Evolutionary conservation across 208 protist genomes (phyloP), one percentile per base, ranked within the genome.

Genomic region (Blastocrithidia nonstop): DNA sequence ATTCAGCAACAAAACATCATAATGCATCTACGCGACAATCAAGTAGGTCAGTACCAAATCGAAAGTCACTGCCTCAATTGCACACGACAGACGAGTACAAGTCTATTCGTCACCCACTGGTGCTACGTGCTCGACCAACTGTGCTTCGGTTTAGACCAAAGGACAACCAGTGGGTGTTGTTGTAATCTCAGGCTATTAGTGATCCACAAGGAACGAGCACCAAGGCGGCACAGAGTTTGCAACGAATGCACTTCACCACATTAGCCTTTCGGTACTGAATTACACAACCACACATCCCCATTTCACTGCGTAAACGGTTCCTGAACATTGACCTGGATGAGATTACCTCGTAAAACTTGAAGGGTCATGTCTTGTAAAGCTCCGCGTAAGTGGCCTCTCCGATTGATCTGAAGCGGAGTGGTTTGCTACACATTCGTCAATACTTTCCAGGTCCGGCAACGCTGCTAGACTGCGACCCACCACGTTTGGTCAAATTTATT

Each of bases 91-190:
- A 23, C 44, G 11, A 29, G 4, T 20, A 9, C 36, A 54, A 16
- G 23, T 35, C 15, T 7, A 8, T 21, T 36, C 25, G 51, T 21
- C 36, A 45, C 16, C 48, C 54, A 21, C 36, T 74, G 20, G 37
- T 69, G 41, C 61, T 91, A 23, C 69, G 74, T 8, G 77, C 77
- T 4, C 67, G 82, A 4, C 82, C 82, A 2, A 52, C 56, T 1
- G 74, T 88, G 16, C 17, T 92, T 17, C 77, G 82, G 6, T 92
- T 79, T 43, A 71, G 82, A 3, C 77, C 82, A 6, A 84, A 86
- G 47, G 82, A 92, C 16, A 88, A 88, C 47, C 82, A 92, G 45
- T 92, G 82, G 82, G 75, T 92, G n/a, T 71, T 92, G 31, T 45
- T 92, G 15, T 73, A 87, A 50, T 42, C 74, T 4, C 64, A 79